Evolutionary conservation across 2,329 filamentous ascomycete genomes (phyloP).

Genomic region (Aspergillus piperis): DNA sequence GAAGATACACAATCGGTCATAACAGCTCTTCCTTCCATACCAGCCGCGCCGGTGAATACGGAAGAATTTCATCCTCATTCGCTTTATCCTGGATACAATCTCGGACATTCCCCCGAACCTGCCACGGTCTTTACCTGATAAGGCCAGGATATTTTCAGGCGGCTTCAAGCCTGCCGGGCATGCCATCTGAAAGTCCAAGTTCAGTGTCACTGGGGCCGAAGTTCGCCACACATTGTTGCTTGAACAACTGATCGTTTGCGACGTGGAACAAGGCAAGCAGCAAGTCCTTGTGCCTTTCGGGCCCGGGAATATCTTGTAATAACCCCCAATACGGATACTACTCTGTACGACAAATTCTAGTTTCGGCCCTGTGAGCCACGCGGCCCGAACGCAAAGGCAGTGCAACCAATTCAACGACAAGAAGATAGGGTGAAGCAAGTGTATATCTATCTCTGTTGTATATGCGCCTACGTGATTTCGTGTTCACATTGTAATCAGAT

Average conservation of each 20-base stretch:
- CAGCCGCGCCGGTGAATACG: conserved; percentile 13
- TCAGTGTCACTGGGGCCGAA: not conserved
- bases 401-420: not conserved
- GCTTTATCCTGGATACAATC: not conserved
- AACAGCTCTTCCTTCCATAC: conserved; percentile 32
- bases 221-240: no score
- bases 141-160: no score
- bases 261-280: no score
- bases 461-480: not conserved
- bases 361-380: not conserved
- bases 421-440: not conserved
- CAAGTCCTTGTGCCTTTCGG: no score
- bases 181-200: not conserved
- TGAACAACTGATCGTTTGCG: no score
- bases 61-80: not conserved
- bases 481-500: not conserved
- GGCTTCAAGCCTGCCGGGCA: not conserved
- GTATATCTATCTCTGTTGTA: not conserved
- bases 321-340: not conserved
- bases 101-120: not conserved
- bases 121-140: not conserved
- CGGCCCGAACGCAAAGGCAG: not conserved
- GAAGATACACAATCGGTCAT: conserved; percentile 23
- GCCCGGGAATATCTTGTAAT: not conserved
- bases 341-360: not conserved